Percentiles rank a stretch among this genome's conserved stretches.
These are phyloP conservation scores for Tolypocladium inflatum DNA, from an alignment of 2,329 filamentous ascomycete genomes.

Conservation along the genomic window DNA sequence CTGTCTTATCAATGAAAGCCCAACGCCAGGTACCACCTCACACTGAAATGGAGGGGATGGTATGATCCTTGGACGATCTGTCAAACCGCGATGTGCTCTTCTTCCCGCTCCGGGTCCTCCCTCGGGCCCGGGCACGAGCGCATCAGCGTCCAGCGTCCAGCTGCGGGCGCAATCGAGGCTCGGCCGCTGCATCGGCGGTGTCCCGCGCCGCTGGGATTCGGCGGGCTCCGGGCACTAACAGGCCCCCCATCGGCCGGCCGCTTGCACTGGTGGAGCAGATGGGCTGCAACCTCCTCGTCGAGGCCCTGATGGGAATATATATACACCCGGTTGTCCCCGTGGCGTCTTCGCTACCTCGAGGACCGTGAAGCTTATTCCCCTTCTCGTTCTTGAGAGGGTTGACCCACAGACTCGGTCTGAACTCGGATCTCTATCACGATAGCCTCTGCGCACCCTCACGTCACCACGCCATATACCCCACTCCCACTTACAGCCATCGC, in stretches of 20 bases:
- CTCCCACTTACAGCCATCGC: background rate
- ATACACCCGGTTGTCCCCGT: background rate
- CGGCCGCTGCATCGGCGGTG: background rate
- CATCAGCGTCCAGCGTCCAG: no score
- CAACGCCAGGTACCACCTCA: background rate
- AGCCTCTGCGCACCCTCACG: background rate
- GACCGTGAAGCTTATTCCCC: background rate
- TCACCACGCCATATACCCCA: background rate
- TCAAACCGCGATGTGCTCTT: background rate
- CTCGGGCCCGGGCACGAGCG: background rate
- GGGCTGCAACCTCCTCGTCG: background rate
- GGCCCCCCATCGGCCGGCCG: background rate
- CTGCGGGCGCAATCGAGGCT: background rate
- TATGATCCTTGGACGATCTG: background rate
- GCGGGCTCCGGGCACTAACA: slow-evolving; percentile 14
- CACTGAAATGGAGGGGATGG: no score
- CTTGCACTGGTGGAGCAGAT: background rate
- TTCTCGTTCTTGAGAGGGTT: background rate
- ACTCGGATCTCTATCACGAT: background rate
- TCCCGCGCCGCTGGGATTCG: slow-evolving; percentile 13
- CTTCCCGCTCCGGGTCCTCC: background rate
- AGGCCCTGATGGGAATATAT: background rate
- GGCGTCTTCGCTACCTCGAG: background rate
- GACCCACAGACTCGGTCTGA: background rate
- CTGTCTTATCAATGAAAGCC: no score